Base-by-base conservation (phyloP, 75 land plant species). In the Pinus taeda region DNA sequence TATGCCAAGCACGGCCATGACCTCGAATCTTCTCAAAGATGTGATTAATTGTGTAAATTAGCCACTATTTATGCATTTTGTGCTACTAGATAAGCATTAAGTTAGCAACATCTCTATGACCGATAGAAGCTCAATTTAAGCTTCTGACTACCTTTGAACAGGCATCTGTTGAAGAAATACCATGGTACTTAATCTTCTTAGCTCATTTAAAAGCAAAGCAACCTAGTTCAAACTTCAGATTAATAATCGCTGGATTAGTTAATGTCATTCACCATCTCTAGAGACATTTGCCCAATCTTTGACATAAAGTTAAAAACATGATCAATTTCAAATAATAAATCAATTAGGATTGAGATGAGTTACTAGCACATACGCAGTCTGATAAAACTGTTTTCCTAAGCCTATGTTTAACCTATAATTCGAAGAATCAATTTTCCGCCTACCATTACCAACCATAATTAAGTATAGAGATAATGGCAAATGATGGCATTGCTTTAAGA, bases 271-370 rank as follows among this genome's bases (percentile, higher is more conserved):
- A 49, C 55, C 55, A 49, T 49, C 55, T 13, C 1, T 49, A 49
- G 11, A 49, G 55, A 49, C 55, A 49, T 49, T 49, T 49, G 12
- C 12, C 15, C 18, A 65, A 33, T 18, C 1, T 15, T 29, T 29
- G 15, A 36, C 42, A 15, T 15, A 65, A 64, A 37, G 7, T 13
- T 14, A 26, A 26, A 26, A 26, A 26, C 26, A 26, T 26, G 26
- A 26, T 26, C 26, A 26, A 26, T 26, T 26, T 33, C 42, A 65
- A 65, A 24, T 17, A 65, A 65, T 8, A 24, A 33, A 15, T 33
- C 39, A 65, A 15, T 65, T 65, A 15, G 69, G 39, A 45, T 45
- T 69, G 53, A 69, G 53, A 69, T n/a, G 53, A 69, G n/a, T n/a
- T 39, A 42, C 14, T 33, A 65, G 18, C 6, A 65, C 36, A 37